Evolutionary conservation across 2,329 filamentous ascomycete species (phyloP).

Genomic region (Scedosporium boydii): DNA sequence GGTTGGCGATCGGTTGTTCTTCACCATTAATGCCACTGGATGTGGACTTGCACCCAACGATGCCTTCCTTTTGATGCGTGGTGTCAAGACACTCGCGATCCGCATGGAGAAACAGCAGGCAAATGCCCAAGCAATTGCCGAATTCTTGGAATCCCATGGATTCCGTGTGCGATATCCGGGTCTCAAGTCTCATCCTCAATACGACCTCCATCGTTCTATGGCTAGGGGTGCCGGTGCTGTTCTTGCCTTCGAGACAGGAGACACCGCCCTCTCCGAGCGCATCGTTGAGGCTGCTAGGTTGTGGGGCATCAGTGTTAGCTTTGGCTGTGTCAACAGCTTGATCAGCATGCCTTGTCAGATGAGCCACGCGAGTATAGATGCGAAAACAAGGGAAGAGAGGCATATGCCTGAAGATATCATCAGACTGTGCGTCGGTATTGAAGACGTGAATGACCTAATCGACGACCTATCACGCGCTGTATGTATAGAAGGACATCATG

Average conservation of each 20-base stretch:
- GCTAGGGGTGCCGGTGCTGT: constrained; percentile 90
- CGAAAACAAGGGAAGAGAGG: constrained; percentile 79
- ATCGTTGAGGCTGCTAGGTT: constrained; percentile 89
- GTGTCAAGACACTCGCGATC: constrained; percentile 92
- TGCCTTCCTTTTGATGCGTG: constrained; percentile 88
- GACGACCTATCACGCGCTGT: constrained; percentile 87
- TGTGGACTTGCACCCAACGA: constrained; percentile 93
- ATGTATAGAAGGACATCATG: constrained; percentile 32
- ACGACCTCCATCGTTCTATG: constrained; percentile 92
- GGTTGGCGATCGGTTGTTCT: constrained; percentile 84
- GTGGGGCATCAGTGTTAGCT: constrained; percentile 94
- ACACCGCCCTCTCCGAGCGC: constrained; percentile 71
- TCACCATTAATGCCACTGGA: constrained; percentile 93
- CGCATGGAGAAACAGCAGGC: constrained; percentile 98
- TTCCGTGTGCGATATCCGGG: constrained; percentile 96
- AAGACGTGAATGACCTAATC: constrained; percentile 83
- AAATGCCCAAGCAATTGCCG: constrained; percentile 83
- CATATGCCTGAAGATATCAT: constrained; percentile 97
- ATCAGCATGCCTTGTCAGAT: constrained; percentile 99
- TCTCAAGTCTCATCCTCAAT: constrained; percentile 88
- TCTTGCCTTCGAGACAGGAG: constrained; percentile 90
- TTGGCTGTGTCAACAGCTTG: constrained; percentile 94
- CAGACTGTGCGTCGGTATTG: constrained; percentile 89
- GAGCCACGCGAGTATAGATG: constrained; percentile 97
- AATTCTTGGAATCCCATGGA: constrained; percentile 82